These are phyloP conservation scores for Hypoxylon sp. DNA, from an alignment of 2,329 filamentous ascomycete species.

Conservation along the genomic window DNA sequence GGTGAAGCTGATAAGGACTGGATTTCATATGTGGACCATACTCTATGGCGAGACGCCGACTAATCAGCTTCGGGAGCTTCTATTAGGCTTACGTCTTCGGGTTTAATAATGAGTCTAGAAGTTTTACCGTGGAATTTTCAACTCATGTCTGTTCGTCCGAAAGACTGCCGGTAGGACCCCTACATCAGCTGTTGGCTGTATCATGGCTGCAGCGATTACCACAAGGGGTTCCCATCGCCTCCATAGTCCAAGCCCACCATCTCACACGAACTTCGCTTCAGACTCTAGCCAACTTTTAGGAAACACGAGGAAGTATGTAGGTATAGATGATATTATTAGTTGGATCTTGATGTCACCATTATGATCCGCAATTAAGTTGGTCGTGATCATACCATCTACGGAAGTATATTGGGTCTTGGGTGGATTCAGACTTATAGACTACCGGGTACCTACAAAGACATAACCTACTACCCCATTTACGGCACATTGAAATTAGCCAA, in stretches of 20 bases:
- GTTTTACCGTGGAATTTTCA: conserved; percentile 39
- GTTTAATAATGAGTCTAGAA: conserved; percentile 28
- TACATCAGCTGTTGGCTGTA: conserved; percentile 34
- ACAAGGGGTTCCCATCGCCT: conserved; percentile 42
- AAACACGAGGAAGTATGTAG: conserved; percentile 17
- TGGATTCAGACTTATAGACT: not conserved
- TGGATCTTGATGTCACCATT: conserved; percentile 40
- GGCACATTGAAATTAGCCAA: conserved; percentile 32
- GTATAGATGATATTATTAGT: conserved; percentile 29
- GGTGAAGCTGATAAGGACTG: conserved; percentile 10
- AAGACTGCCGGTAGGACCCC: conserved; percentile 27
- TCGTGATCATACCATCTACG: conserved; percentile 19
- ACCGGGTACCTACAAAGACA: conserved; percentile 1
- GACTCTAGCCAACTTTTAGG: conserved; percentile 31
- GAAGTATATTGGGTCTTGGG: conserved; percentile 3
- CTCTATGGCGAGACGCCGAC: conserved; percentile 38
- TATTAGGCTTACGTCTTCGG: conserved; percentile 3
- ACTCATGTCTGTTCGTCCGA: conserved; percentile 42
- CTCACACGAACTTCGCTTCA: conserved; percentile 48
- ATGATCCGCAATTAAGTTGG: conserved; percentile 39
- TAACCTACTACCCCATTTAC: conserved; percentile 18
- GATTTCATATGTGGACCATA: conserved; percentile 10
- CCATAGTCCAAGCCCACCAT: conserved; percentile 35
- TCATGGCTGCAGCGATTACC: conserved; percentile 39
- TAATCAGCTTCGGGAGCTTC: conserved; percentile 30